Percentiles rank a stretch among this genome's conserved stretches.
Conservation (phyloP, 2,329 filamentous ascomycete species). For the Cladophialophora bantiana region DNA sequence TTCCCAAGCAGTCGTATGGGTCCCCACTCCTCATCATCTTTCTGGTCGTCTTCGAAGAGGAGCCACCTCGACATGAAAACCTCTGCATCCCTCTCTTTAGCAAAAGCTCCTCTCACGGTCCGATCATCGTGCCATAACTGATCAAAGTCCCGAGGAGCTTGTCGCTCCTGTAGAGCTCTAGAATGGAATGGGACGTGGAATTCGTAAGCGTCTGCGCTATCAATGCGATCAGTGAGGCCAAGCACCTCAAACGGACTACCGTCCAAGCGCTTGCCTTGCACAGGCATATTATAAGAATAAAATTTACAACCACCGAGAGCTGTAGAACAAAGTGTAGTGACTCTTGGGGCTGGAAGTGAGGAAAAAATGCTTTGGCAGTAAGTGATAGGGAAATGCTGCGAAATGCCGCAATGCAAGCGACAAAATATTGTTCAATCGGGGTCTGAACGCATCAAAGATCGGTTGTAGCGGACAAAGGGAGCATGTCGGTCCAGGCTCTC, state of each 20-base stretch:
- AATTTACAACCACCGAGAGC: neutral
- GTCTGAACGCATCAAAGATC: neutral
- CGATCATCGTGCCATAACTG: conserved; percentile 21
- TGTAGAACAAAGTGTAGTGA: neutral
- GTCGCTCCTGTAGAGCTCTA: conserved; percentile 4
- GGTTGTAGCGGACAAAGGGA: neutral
- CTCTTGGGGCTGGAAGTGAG: neutral
- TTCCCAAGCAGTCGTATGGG: conserved; percentile 30
- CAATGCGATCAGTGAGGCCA: conserved; percentile 1
- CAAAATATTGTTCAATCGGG: neutral
- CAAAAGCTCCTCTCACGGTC: conserved; percentile 24
- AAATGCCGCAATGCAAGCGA: neutral
- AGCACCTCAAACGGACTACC: conserved; percentile 9
- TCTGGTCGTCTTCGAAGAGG: conserved; percentile 9
- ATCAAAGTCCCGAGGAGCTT: conserved; percentile 13
- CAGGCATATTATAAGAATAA: conserved; percentile 9
- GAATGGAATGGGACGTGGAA: neutral
- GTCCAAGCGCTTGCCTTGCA: conserved; percentile 9
- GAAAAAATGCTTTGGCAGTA: neutral
- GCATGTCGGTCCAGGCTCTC: neutral
- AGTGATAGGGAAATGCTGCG: neutral
- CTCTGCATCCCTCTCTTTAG: neutral
- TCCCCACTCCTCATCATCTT: conserved; percentile 30
- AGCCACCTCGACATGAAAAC: conserved; percentile 18
- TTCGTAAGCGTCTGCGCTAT: neutral